Conservation (phyloP, 495 filamentous ascomycete genomes). For the Trichoderma gamsii region DNA sequence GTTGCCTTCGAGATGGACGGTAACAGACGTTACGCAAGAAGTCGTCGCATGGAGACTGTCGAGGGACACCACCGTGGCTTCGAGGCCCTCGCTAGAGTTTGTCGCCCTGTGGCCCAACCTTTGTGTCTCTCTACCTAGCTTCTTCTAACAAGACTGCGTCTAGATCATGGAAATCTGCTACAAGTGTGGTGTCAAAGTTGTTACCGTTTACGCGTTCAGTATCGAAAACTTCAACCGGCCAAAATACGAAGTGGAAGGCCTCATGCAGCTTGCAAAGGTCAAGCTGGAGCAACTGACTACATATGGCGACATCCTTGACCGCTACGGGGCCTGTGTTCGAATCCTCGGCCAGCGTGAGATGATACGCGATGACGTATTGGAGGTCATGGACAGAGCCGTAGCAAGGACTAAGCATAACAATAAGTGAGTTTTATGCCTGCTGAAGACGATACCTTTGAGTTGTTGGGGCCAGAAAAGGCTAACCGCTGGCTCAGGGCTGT, state of each 20-base stretch:
- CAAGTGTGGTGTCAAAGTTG: constrained; percentile 87
- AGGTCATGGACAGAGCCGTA: constrained; percentile 75
- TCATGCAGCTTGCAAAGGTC: constrained; percentile 97
- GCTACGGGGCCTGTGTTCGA: constrained; percentile 81
- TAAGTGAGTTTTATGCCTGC: constrained; percentile 40
- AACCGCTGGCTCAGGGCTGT: constrained; percentile 49
- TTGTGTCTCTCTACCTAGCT: background rate
- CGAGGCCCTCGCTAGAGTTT: constrained; percentile 79
- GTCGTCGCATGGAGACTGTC: constrained; percentile 88
- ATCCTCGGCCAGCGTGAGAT: constrained; percentile 77
- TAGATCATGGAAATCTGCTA: constrained; percentile 97
- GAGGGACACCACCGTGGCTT: constrained; percentile 97
- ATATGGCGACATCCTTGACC: constrained; percentile 87
- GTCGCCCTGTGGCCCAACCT: constrained; percentile 17
- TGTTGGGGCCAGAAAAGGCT: background rate
- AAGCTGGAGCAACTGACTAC: constrained; percentile 86
- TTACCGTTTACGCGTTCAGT: constrained; percentile 96
- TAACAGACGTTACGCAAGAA: constrained; percentile 83
- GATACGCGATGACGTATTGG: constrained; percentile 77
- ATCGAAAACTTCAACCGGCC: constrained; percentile 98
- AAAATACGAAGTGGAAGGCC: constrained; percentile 92
- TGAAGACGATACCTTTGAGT: background rate
- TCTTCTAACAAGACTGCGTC: background rate
- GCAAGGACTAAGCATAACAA: constrained; percentile 78
- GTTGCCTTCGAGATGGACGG: constrained; percentile 99